Evolutionary conservation across 148 eudicot species (phyloP), one percentile per base, ranked within the genome.

Genomic region (Camellia japonica): DNA sequence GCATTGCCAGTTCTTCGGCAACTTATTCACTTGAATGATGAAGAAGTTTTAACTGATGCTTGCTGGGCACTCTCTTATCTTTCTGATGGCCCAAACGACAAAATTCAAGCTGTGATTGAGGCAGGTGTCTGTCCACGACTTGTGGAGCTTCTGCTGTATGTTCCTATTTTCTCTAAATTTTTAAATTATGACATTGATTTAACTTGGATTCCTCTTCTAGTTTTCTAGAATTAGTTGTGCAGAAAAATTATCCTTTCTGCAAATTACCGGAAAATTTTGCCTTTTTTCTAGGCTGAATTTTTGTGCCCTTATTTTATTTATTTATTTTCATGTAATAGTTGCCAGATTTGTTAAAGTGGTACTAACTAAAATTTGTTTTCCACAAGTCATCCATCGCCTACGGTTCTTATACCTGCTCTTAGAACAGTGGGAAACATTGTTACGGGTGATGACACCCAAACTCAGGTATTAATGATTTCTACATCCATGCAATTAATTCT

Each of bases 51-150:
- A 47, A 95, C 97, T 42, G 97, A 93, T 89, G 94, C 98, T 56
- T 93, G 95, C 80, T 94, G 98, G 97, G 98, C 97, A 59, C 98
- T 94, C 64, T 94, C 98, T 56, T 95, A 93, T 90, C 93, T 93
- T 79, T 95, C 97, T 68, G 96, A 95, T 83, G 98, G 98, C 11
- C 90, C 96, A 62, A 95, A 95, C 88, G 97, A 95, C 79, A 93
- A 89, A 91, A 95, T 93, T 81, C 98, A 95, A 87, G 92, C 97
- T 46, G 98, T 95, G 68, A 93, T 93, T 87, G 96, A 95, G 55
- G 92, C 96, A 67, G 93, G 94, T 78, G 97, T 93, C 66, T 95
- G 96, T 78, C 89, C 84, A 75, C 90, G 97, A 79, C 94, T 95
- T 59, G 91, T 95, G 83, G 90, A 92, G 89, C 94, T 95, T 77